These are phyloP conservation scores for Chimonanthus salicifolius DNA, from an alignment of 164 flowering plant genomes.

Conservation along the genomic window DNA sequence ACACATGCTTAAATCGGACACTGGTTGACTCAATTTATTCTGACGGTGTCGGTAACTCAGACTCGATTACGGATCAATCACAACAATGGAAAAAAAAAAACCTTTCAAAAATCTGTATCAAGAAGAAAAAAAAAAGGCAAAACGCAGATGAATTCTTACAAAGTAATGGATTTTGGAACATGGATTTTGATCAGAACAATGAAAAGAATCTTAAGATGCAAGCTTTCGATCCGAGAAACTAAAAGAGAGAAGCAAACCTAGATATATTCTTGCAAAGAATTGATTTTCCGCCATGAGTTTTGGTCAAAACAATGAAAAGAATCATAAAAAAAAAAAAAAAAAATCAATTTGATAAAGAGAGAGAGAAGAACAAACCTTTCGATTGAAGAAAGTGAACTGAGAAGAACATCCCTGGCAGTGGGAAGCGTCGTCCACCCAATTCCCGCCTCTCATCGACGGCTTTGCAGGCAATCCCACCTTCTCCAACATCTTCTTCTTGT, in stretches of 20 bases:
- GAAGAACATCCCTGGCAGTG: conserved; percentile 96
- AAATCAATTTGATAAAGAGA: neutral
- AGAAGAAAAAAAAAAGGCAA: neutral
- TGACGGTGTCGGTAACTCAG: no score
- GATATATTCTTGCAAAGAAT: neutral
- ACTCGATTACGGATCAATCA: neutral
- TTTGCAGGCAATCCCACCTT: conserved; percentile 91
- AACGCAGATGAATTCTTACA: neutral
- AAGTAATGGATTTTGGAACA: neutral
- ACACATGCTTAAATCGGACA: no score
- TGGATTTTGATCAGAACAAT: neutral
- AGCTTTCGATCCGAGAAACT: neutral
- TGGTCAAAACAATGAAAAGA: neutral
- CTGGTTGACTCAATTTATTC: neutral
- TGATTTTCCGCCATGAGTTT: neutral
- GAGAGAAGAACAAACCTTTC: conserved; percentile 51
- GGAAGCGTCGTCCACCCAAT: conserved; percentile 91
- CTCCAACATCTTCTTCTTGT: conserved; percentile 63
- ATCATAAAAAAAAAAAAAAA: neutral
- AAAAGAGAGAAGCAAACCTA: no score
- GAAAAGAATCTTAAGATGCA: neutral
- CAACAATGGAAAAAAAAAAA: neutral
- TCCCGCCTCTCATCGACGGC: conserved; percentile 73
- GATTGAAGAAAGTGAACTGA: conserved; percentile 92
- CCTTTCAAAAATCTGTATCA: neutral